Conservation (phyloP, 2,329 filamentous ascomycete genomes). For the Trichoderma sp. region DNA sequence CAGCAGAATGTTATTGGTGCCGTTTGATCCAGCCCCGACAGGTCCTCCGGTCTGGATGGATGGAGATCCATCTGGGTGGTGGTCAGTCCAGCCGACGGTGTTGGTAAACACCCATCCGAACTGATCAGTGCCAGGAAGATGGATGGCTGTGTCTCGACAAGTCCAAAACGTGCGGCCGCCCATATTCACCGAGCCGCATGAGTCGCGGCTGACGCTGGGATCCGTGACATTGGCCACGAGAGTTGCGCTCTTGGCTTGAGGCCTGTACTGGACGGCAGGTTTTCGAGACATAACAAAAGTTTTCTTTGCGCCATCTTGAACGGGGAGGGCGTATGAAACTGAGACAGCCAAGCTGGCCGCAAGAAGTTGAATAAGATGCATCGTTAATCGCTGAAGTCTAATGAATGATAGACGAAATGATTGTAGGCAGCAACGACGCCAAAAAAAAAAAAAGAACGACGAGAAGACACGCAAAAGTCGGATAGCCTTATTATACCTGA, state of each 20-base stretch:
- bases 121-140: conserved; percentile 14
- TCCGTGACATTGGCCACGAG: conserved; percentile 30
- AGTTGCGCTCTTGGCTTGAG: conserved; percentile 23
- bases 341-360: conserved; percentile 7
- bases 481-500: background rate
- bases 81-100: conserved; percentile 30
- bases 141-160: conserved; percentile 30
- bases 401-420: background rate
- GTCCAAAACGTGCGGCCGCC: conserved; percentile 31
- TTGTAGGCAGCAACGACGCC: background rate
- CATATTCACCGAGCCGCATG: conserved; percentile 30
- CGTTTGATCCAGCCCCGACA: conserved; percentile 25
- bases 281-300: conserved; percentile 8
- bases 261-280: conserved; percentile 20
- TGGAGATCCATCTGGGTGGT: conserved; percentile 29
- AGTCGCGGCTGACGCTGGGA: conserved; percentile 30
- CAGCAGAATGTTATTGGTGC: conserved; percentile 24
- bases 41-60: conserved; percentile 22
- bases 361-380: background rate
- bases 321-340: background rate
- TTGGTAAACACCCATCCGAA: conserved; percentile 29
- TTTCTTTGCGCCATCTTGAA: background rate
- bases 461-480: background rate
- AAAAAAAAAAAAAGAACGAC: background rate
- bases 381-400: background rate